These are phyloP conservation scores for Micromonas pusilla DNA, from an alignment of 139 green algal species.

Conservation along the genomic window DNA sequence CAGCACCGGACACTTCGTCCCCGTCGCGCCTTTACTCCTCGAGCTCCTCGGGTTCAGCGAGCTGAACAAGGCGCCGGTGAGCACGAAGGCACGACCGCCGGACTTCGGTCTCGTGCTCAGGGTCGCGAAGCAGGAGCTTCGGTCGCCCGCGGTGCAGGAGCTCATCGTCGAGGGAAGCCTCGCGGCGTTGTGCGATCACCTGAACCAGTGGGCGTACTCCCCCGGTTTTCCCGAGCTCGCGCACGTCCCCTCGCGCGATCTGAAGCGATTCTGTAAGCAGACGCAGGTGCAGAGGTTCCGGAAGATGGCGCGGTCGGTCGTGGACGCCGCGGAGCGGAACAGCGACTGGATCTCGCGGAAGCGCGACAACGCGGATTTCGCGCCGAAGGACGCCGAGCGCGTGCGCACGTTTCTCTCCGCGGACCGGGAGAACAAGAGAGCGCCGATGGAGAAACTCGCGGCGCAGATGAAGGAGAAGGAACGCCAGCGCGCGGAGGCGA, in stretches of 20 bases:
- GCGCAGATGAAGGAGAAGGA: slow-evolving; percentile 1
- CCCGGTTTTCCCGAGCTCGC: slow-evolving; percentile 83
- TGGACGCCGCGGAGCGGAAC: slow-evolving; percentile 34
- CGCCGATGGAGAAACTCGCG: not conserved
- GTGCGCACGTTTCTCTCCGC: slow-evolving; percentile 11
- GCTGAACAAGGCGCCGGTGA: slow-evolving; percentile 26
- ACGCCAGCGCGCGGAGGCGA: not conserved
- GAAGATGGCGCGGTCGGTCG: not conserved
- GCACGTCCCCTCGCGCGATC: slow-evolving; percentile 46
- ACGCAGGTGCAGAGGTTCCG: slow-evolving; percentile 10
- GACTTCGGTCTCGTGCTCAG: slow-evolving; percentile 32
- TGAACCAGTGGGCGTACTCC: slow-evolving; percentile 65
- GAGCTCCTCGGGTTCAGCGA: slow-evolving; percentile 48
- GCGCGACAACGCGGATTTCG: slow-evolving; percentile 62
- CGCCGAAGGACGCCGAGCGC: slow-evolving; percentile 57
- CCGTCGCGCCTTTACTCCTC: slow-evolving; percentile 68
- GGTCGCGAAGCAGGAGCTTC: slow-evolving; percentile 29
- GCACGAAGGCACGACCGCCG: not conserved
- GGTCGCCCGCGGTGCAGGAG: slow-evolving; percentile 17
- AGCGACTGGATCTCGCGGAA: slow-evolving; percentile 46
- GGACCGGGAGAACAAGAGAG: slow-evolving; percentile 2
- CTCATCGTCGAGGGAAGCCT: slow-evolving; percentile 39
- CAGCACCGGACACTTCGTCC: slow-evolving; percentile 62
- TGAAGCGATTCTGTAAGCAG: slow-evolving; percentile 12
- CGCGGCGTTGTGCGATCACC: slow-evolving; percentile 70